phyloP scores from a whole-genome alignment of 208 protist genomes.

The Leishmania amazonensis region DNA sequence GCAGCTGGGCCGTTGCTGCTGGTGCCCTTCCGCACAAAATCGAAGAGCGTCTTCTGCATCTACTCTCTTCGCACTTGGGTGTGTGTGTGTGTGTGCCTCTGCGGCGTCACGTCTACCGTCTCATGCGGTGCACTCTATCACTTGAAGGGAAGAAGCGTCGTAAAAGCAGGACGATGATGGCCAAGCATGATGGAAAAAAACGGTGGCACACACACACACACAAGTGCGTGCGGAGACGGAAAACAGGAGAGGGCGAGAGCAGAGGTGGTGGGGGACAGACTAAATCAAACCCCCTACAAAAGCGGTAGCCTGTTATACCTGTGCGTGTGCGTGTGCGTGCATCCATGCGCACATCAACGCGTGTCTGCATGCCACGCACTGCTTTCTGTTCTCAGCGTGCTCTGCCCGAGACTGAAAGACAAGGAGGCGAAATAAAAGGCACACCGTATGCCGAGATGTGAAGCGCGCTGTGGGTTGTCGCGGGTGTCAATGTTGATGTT shows the following conservation, averaged over 20 bases:
- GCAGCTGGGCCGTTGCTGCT: background rate
- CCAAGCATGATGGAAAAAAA: background rate
- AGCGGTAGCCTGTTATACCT: too few species aligned
- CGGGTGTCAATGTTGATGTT: background rate
- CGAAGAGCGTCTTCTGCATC: conserved; percentile 37
- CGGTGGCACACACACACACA: background rate
- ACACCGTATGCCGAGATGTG: background rate
- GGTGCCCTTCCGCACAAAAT: conserved; percentile 15
- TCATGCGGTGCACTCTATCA: background rate
- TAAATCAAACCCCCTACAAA: background rate
- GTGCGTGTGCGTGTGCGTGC: background rate
- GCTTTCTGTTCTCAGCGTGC: background rate
- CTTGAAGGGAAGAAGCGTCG: background rate
- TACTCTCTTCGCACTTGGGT: background rate
- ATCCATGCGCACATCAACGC: background rate
- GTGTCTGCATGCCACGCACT: background rate
- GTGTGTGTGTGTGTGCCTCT: background rate
- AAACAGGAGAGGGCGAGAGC: background rate
- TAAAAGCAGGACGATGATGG: background rate
- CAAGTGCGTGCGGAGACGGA: background rate
- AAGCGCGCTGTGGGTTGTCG: background rate
- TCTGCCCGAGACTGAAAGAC: background rate
- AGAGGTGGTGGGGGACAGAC: background rate
- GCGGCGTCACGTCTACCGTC: background rate
- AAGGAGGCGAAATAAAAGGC: background rate